phyloP scores from a whole-genome alignment of 2,329 filamentous ascomycete species.

The Trichoderma polysporum region DNA sequence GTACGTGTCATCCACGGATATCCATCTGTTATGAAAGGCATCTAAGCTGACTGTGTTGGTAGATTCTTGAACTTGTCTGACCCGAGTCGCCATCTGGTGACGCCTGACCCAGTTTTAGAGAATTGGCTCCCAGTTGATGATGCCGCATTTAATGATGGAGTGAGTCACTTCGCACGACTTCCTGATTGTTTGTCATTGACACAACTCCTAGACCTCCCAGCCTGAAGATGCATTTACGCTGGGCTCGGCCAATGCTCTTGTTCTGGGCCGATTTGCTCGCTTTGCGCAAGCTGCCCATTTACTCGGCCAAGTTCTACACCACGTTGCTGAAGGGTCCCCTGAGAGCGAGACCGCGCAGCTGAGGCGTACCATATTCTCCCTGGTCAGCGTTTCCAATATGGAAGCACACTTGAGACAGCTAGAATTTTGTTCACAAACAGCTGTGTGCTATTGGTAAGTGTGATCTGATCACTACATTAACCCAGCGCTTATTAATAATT shows the following conservation, averaged over 20 bases:
- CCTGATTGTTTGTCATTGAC: too few relatives aligned
- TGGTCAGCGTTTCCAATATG: conserved; percentile 10
- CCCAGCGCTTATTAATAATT: background rate
- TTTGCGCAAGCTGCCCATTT: conserved; percentile 21
- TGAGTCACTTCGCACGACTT: background rate
- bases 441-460: conserved; percentile 18
- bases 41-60: background rate
- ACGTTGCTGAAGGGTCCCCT: background rate
- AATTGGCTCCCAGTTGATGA: conserved; percentile 21
- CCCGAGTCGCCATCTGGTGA: conserved; percentile 19
- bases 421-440: conserved; percentile 19
- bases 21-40: background rate
- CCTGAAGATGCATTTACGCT: conserved; percentile 16
- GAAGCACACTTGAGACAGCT: conserved; percentile 13
- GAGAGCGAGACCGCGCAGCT: conserved; percentile 20
- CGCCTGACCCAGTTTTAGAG: conserved; percentile 13
- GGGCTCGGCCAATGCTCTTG: conserved; percentile 2
- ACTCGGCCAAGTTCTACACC: conserved; percentile 18
- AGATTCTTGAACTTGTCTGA: conserved; percentile 20
- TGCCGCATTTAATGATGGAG: conserved; percentile 11
- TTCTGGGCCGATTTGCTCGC: conserved; percentile 20
- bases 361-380: conserved; percentile 21
- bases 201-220: background rate
- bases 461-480: too few relatives aligned
- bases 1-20: background rate